Evolutionary conservation across 331 rosid genomes (phyloP).

Genomic region (Pyrus hybrid): DNA sequence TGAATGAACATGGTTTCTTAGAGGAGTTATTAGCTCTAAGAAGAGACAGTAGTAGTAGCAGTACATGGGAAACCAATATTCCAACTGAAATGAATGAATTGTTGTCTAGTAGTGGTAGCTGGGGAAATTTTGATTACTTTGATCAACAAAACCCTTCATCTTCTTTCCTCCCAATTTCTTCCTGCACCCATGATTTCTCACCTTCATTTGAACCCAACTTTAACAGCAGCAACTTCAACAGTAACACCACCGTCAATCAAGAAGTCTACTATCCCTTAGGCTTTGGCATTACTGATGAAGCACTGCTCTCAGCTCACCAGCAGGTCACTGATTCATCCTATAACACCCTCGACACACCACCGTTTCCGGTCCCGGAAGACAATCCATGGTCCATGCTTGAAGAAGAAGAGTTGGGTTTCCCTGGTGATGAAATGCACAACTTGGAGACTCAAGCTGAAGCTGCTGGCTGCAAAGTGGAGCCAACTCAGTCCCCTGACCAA

Average conservation of each 20-base stretch:
- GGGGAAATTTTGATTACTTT: constrained; percentile 33
- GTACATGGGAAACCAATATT: constrained; percentile 36
- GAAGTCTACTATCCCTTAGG: constrained; percentile 40
- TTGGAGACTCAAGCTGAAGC: constrained; percentile 45
- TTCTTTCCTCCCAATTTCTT: constrained; percentile 30
- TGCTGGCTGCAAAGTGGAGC: constrained; percentile 55
- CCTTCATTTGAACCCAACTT: constrained; percentile 27
- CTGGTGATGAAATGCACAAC: constrained; percentile 54
- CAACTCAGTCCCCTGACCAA: constrained; percentile 54
- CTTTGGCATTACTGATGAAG: not conserved
- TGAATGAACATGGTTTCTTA: constrained; percentile 52
- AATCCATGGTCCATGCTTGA: constrained; percentile 42
- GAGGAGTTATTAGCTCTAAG: constrained; percentile 59
- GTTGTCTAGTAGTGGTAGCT: constrained; percentile 23
- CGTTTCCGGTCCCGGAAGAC: constrained; percentile 42
- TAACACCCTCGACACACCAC: constrained; percentile 27
- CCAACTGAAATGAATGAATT: constrained; percentile 47
- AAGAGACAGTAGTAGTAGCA: constrained; percentile 40
- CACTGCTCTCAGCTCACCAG: constrained; percentile 21
- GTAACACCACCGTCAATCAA: constrained; percentile 17
- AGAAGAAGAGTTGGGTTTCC: constrained; percentile 55
- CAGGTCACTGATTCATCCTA: constrained; percentile 40
- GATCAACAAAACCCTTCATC: constrained; percentile 57
- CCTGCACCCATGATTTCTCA: constrained; percentile 29
- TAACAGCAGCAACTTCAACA: not conserved